Conservation (phyloP, 352 stramenopile species). For the Globisporangium cederbergense region DNA sequence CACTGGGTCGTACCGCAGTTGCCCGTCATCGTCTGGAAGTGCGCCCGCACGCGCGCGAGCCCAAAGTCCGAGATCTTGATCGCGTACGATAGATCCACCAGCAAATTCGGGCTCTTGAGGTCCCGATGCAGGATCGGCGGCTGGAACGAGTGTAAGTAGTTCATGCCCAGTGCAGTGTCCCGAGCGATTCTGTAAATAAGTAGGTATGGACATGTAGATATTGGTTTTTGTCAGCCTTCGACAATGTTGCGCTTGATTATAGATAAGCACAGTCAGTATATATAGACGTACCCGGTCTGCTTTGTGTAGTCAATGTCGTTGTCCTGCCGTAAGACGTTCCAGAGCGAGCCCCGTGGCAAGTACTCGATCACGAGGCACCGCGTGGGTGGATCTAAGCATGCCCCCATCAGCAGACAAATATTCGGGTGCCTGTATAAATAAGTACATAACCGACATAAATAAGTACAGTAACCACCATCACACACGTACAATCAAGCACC, state of each 20-base stretch:
- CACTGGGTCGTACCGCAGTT: conserved; percentile 86
- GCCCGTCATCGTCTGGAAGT: conserved; percentile 88
- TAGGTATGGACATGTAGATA: neutral
- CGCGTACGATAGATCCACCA: conserved; percentile 72
- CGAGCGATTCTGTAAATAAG: conserved; percentile 53
- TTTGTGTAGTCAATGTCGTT: conserved; percentile 64
- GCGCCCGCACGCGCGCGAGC: conserved; percentile 69
- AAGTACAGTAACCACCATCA: neutral
- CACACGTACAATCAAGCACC: neutral
- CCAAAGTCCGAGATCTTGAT: conserved; percentile 91
- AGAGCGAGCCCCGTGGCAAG: conserved; percentile 73
- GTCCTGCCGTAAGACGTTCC: conserved; percentile 84
- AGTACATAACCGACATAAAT: neutral
- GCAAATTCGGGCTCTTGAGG: conserved; percentile 83
- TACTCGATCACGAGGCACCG: conserved; percentile 87
- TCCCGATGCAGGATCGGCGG: conserved; percentile 85
- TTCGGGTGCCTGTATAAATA: conserved; percentile 68
- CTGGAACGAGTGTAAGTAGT: conserved; percentile 86
- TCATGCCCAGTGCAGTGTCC: conserved; percentile 83
- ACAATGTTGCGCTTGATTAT: neutral
- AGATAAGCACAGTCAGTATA: neutral
- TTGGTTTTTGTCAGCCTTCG: neutral
- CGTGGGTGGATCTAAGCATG: conserved; percentile 73
- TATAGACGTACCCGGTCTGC: conserved; percentile 49
- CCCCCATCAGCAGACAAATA: conserved; percentile 83